Evolutionary conservation across 2,329 filamentous ascomycete species (phyloP), one percentile per base, ranked within the genome.

Genomic region (Fusarium sulawesiense): DNA sequence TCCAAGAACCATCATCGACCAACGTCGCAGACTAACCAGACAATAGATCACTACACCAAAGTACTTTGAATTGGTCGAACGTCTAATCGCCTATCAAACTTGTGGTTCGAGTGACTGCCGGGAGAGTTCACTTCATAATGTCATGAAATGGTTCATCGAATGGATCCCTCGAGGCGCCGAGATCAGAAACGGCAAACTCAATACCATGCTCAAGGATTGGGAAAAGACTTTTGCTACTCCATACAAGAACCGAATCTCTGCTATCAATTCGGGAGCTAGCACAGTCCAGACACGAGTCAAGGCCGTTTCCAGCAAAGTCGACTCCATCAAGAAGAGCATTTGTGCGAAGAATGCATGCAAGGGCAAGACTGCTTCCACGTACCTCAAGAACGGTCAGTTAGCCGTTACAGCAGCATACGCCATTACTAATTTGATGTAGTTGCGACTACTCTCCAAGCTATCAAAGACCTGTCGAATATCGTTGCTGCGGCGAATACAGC

Each of bases 341-440:
- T 71, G 69, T n/a, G 21, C 49, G 27, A 63, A 66, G 13, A 63
- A 40, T 4, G 57, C 55, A 9, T 71, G 68, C 51, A 60, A 56
- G 4, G 65, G 68, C 2, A 72, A 69, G 37, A 64, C 57, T 4
- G 65, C 68, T 41, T 50, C 64, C 4, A 40, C 51, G 10, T 65
- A 58, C 21, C 45, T 71, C 25, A 71, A 53, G 2, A 63, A 71
- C n/a, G 53, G 68, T 66, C 0, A 9, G 56, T 50, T 4, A 6
- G 1, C 9, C 7, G 1, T 4, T 4, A 14, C 18, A 0, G 1
- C 12, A 10, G 10, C 2, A 7, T 53, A 1, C 7, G 8, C 14
- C 7, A 2, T 16, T 4, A 9, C 41, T 68, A 20, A 64, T 25
- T 7, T 14, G 1, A 2, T 5, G 2, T 6, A 71, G 68, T 71